Conservation (phyloP, 352 stramenopile genomes). For the Blastocystis sp. region DNA sequence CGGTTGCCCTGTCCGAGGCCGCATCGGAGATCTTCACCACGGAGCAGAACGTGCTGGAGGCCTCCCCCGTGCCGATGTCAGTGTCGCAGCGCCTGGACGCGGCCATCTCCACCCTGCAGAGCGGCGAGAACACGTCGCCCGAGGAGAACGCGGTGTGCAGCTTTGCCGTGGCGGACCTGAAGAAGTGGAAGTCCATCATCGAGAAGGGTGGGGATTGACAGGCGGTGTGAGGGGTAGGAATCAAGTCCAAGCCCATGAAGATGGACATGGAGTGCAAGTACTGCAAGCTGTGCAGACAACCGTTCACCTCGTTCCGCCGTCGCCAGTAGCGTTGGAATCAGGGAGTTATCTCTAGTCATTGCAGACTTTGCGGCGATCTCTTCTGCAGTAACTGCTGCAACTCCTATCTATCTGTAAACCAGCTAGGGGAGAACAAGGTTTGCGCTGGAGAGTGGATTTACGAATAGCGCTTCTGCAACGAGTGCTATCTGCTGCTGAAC, state of each 20-base stretch:
- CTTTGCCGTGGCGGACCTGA: neutral
- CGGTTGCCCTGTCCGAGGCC: conserved; percentile 11
- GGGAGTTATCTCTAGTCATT: neutral
- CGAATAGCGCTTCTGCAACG: neutral
- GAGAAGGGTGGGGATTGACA: neutral
- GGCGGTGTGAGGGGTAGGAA: neutral
- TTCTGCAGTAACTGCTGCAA: neutral
- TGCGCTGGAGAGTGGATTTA: neutral
- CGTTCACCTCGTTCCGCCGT: neutral
- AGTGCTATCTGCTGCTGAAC: neutral
- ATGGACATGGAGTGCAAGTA: neutral
- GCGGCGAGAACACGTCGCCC: neutral
- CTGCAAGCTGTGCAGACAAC: neutral
- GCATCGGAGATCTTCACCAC: neutral
- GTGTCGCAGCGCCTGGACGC: neutral
- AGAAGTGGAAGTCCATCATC: neutral
- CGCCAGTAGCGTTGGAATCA: neutral
- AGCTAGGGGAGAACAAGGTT: neutral
- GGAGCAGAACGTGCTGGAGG: neutral
- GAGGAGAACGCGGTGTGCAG: neutral
- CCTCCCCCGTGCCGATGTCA: neutral
- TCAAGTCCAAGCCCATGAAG: conserved; percentile 11
- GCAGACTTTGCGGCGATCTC: neutral
- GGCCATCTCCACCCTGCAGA: neutral
- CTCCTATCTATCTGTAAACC: neutral